Evolutionary conservation across 2,329 filamentous ascomycete species (phyloP).

Genomic region (Calonectria crousiana): DNA sequence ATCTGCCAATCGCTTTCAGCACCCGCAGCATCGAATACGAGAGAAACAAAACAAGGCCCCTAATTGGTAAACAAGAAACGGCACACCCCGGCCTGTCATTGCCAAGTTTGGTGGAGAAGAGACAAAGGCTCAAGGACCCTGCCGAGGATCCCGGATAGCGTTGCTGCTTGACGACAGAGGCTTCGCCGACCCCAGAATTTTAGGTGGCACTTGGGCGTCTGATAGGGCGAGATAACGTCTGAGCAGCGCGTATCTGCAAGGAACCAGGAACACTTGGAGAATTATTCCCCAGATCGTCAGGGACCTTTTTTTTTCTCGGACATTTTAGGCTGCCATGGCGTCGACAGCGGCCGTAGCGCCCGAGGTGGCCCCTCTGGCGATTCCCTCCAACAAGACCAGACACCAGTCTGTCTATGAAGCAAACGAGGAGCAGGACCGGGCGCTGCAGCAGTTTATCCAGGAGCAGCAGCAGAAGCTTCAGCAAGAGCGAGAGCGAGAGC

Average conservation of each 20-base stretch:
- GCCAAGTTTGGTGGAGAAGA: slow-evolving; percentile 23
- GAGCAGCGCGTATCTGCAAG: slow-evolving; percentile 22
- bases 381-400: neutral
- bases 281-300: slow-evolving; percentile 21
- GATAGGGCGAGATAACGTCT: slow-evolving; percentile 20
- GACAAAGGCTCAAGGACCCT: slow-evolving; percentile 15
- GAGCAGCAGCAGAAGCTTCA: slow-evolving; percentile 28
- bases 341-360: slow-evolving; percentile 19
- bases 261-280: slow-evolving; percentile 14
- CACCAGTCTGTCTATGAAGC: neutral
- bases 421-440: slow-evolving; percentile 6
- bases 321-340: slow-evolving; percentile 20
- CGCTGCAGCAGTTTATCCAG: slow-evolving; percentile 24
- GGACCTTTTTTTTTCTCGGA: neutral
- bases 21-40: slow-evolving; percentile 9
- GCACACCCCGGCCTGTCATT: slow-evolving; percentile 20
- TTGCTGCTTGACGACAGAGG: slow-evolving; percentile 14
- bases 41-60: neutral
- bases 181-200: slow-evolving; percentile 20
- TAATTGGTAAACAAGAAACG: slow-evolving; percentile 19
- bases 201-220: slow-evolving; percentile 7
- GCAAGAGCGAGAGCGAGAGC: slow-evolving; percentile 23
- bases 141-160: slow-evolving; percentile 9
- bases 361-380: slow-evolving; percentile 22
- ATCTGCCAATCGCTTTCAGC: neutral